Evolutionary conservation across 352 stramenopile genomes (phyloP).

Genomic region (Pilasporangium apinafurcum): DNA sequence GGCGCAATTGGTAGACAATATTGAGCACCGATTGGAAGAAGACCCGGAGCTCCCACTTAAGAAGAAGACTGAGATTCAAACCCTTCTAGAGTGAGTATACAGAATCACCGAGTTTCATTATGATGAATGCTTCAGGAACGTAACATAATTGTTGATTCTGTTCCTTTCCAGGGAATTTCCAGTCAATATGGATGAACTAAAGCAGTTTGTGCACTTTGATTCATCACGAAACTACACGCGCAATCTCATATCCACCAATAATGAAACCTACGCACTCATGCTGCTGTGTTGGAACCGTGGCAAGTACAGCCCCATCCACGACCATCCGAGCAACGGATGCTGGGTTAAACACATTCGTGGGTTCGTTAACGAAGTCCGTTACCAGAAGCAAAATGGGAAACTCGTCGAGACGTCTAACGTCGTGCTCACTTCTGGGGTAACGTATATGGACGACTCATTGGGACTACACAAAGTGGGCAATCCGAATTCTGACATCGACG

Average conservation of each 20-base stretch:
- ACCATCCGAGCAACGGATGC: conserved; percentile 91
- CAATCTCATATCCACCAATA: conserved; percentile 91
- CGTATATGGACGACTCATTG: conserved; percentile 89
- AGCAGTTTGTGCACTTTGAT: conserved; percentile 82
- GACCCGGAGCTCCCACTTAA: conserved; percentile 52
- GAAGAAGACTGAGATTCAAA: conserved; percentile 44
- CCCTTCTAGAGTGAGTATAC: conserved; percentile 41
- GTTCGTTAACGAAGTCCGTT: conserved; percentile 87
- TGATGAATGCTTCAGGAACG: background rate
- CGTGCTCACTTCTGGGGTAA: conserved; percentile 58
- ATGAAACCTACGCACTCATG: conserved; percentile 91
- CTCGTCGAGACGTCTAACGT: conserved; percentile 62
- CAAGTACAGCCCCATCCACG: conserved; percentile 89
- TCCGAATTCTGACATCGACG: conserved; percentile 45
- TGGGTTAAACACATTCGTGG: conserved; percentile 88
- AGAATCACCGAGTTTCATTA: background rate
- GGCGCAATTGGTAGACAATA: conserved; percentile 38
- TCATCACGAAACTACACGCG: conserved; percentile 88
- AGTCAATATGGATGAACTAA: conserved; percentile 48
- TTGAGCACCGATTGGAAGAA: conserved; percentile 41
- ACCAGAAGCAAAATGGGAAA: conserved; percentile 29
- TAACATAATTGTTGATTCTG: background rate
- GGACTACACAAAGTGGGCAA: conserved; percentile 92
- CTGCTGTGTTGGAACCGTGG: conserved; percentile 92
- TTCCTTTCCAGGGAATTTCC: conserved; percentile 24